phyloP scores from a whole-genome alignment of 352 stramenopile species.

The Pythium volutum region DNA sequence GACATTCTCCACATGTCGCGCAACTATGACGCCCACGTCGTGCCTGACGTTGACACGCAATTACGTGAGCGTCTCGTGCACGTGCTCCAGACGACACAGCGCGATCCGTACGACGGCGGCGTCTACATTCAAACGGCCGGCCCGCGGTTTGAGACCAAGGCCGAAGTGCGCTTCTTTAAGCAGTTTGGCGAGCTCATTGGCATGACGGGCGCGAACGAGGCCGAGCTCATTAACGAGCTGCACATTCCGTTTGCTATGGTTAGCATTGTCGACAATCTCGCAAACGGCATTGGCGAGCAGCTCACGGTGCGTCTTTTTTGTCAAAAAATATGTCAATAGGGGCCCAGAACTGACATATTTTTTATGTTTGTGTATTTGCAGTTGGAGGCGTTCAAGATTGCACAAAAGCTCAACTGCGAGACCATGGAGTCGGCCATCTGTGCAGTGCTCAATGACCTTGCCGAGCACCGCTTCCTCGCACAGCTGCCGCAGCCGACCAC shows the following conservation, averaged over 20 bases:
- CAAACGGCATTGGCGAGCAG: slow-evolving; percentile 77
- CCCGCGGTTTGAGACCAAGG: slow-evolving; percentile 89
- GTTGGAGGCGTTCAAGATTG: slow-evolving; percentile 73
- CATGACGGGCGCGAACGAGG: slow-evolving; percentile 88
- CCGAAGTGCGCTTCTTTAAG: slow-evolving; percentile 87
- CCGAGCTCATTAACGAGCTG: slow-evolving; percentile 82
- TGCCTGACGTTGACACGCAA: slow-evolving; percentile 53
- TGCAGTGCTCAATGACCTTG: slow-evolving; percentile 54
- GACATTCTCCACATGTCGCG: slow-evolving; percentile 81
- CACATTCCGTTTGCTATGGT: slow-evolving; percentile 84
- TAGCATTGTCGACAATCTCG: slow-evolving; percentile 87
- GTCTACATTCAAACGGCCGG: slow-evolving; percentile 86
- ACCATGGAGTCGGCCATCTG: slow-evolving; percentile 65
- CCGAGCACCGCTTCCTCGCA: slow-evolving; percentile 25
- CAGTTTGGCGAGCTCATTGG: slow-evolving; percentile 85
- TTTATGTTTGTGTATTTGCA: slow-evolving; percentile 3
- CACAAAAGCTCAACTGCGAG: slow-evolving; percentile 71
- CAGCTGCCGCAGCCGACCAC: slow-evolving; percentile 13
- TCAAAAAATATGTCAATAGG: background rate
- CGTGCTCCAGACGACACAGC: slow-evolving; percentile 39
- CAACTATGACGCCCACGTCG: slow-evolving; percentile 83
- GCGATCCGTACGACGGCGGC: slow-evolving; percentile 65
- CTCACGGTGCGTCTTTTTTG: slow-evolving; percentile 43
- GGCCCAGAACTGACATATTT: background rate
- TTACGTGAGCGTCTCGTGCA: slow-evolving; percentile 50